These are phyloP conservation scores for Coniochaeta sp. DNA, from an alignment of 2,329 filamentous ascomycete genomes.

Conservation along the genomic window DNA sequence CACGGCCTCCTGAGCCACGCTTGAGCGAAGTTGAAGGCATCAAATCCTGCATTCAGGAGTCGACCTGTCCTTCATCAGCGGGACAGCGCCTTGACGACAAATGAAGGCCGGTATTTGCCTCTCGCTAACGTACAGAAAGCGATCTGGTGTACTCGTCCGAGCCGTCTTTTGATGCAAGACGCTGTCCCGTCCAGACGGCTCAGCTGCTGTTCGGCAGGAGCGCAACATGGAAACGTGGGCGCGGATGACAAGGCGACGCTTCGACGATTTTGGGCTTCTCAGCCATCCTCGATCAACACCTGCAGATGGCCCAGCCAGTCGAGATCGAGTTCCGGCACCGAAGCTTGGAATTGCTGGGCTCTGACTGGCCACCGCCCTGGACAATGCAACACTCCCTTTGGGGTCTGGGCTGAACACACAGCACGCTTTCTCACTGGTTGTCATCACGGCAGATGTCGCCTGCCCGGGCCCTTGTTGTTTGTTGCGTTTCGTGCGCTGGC, in stretches of 20 bases:
- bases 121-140: background rate
- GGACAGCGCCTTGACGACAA: too few species aligned
- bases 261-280: background rate
- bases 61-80: too few species aligned
- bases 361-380: background rate
- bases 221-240: background rate
- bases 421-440: background rate
- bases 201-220: background rate
- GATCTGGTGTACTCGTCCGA: background rate
- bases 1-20: background rate
- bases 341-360: background rate
- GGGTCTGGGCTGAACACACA: background rate
- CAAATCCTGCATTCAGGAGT: background rate
- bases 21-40: background rate
- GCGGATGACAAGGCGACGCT: background rate
- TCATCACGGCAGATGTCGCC: background rate
- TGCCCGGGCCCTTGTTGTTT: background rate
- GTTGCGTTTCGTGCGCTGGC: background rate
- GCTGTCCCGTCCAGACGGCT: background rate
- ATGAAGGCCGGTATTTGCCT: too few species aligned
- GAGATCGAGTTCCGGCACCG: background rate
- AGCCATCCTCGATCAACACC: slow-evolving; percentile 1
- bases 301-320: background rate
- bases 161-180: background rate
- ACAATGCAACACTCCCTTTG: background rate